These are phyloP conservation scores for Boletus huronensis DNA, from an alignment of 768 basidiomycete genomes.

Conservation along the genomic window DNA sequence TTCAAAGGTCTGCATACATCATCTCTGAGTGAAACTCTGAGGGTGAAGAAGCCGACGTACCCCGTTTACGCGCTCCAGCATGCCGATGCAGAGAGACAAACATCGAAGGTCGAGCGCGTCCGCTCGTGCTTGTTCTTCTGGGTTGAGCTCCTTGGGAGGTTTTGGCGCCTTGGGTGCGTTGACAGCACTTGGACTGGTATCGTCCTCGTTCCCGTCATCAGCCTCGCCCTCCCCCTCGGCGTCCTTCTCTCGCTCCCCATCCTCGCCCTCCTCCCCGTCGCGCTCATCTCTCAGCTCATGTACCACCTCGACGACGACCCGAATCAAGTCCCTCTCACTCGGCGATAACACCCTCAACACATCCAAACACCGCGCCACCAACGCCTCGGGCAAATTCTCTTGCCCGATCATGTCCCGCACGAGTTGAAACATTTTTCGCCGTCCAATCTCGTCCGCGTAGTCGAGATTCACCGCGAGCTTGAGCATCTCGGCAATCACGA, in stretches of 20 bases:
- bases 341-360: constrained; percentile 69
- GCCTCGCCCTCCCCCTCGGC: constrained; percentile 31
- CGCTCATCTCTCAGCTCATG: constrained; percentile 62
- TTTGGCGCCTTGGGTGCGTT: constrained; percentile 18
- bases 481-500: constrained; percentile 79
- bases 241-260: constrained; percentile 36
- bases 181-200: not conserved
- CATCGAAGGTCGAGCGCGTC: constrained; percentile 74
- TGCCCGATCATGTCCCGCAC: constrained; percentile 83
- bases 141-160: constrained; percentile 41
- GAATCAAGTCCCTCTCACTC: constrained; percentile 81
- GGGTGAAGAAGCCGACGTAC: constrained; percentile 41
- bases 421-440: constrained; percentile 82
- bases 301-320: constrained; percentile 84
- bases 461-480: constrained; percentile 76
- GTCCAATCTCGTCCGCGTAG: constrained; percentile 89
- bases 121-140: constrained; percentile 54
- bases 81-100: constrained; percentile 70
- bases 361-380: constrained; percentile 78
- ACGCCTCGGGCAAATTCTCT: constrained; percentile 59
- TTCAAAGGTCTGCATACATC: constrained; percentile 43
- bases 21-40: not conserved
- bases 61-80: constrained; percentile 83
- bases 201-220: constrained; percentile 2
- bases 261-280: constrained; percentile 41